Conservation (phyloP, 2,329 filamentous ascomycete species). For the Paraphoma sp. region DNA sequence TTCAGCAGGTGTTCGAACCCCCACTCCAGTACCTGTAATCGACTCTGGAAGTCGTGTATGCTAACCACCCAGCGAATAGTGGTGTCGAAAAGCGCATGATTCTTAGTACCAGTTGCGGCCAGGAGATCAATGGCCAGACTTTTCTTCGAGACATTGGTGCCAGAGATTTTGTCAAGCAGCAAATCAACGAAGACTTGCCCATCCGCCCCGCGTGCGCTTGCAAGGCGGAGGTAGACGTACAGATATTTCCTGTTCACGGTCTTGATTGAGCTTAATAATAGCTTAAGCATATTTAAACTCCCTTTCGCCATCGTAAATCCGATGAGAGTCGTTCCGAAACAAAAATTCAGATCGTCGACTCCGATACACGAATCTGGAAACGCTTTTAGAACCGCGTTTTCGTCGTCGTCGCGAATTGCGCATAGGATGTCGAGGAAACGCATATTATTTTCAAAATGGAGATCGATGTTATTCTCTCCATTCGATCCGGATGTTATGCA, state of each 20-base stretch:
- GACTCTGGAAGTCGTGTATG: not conserved
- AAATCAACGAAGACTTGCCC: not conserved
- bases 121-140: not conserved
- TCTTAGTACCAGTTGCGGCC: not conserved
- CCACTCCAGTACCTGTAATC: not conserved
- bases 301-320: not conserved
- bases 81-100: not conserved
- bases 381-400: not conserved
- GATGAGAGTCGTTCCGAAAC: constrained; percentile 6
- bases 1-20: not conserved
- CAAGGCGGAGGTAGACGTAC: constrained; percentile 1
- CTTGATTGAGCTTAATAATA: not conserved
- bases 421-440: not conserved
- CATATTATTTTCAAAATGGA: not conserved
- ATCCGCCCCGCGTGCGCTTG: not conserved
- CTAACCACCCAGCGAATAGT: not conserved
- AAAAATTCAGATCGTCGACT: constrained; percentile 11
- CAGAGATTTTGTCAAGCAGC: not conserved
- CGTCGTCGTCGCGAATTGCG: not conserved
- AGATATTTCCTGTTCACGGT: not conserved
- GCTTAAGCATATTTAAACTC: not conserved
- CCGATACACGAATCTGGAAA: constrained; percentile 4
- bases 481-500: not conserved
- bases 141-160: not conserved
- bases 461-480: not conserved